phyloP scores from a whole-genome alignment of 306 rosid species.

The Citrullus colocynthis region DNA sequence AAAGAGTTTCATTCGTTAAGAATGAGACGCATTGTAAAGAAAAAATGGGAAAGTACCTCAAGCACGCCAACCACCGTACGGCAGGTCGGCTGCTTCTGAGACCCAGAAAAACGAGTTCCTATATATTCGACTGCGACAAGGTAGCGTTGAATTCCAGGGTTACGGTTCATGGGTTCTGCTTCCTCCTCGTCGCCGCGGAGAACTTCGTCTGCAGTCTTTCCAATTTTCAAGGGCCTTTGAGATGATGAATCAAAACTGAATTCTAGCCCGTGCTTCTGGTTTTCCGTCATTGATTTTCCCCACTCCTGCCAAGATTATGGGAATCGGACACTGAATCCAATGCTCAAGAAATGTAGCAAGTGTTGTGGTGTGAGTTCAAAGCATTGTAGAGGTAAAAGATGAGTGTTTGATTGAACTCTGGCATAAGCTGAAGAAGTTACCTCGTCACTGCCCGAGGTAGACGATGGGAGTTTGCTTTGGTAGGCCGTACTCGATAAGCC shows the following conservation, averaged over 20 bases:
- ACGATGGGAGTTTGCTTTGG: background rate
- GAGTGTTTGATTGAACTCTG: background rate
- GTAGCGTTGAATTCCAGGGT: slow-evolving; percentile 54
- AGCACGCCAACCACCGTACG: slow-evolving; percentile 87
- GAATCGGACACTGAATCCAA: background rate
- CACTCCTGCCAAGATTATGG: background rate
- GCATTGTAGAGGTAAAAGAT: background rate
- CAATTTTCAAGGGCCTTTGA: slow-evolving; percentile 40
- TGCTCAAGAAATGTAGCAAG: background rate
- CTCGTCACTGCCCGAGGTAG: background rate
- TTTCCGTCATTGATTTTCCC: slow-evolving; percentile 37
- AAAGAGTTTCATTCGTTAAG: background rate
- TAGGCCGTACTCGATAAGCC: background rate
- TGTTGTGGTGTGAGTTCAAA: background rate
- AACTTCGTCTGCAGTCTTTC: slow-evolving; percentile 22
- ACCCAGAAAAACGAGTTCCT: slow-evolving; percentile 80
- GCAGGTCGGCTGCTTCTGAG: slow-evolving; percentile 64
- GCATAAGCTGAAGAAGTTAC: background rate
- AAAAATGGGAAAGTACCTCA: slow-evolving; percentile 26
- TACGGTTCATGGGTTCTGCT: slow-evolving; percentile 29
- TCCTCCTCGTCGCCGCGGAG: slow-evolving; percentile 14
- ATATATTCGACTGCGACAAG: slow-evolving; percentile 72
- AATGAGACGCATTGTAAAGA: background rate
- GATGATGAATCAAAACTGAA: slow-evolving; percentile 12
- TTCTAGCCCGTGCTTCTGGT: slow-evolving; percentile 31